Evolutionary conservation across 176 grass and related monocot genomes (phyloP).

Genomic region (Oryza coarctata): DNA sequence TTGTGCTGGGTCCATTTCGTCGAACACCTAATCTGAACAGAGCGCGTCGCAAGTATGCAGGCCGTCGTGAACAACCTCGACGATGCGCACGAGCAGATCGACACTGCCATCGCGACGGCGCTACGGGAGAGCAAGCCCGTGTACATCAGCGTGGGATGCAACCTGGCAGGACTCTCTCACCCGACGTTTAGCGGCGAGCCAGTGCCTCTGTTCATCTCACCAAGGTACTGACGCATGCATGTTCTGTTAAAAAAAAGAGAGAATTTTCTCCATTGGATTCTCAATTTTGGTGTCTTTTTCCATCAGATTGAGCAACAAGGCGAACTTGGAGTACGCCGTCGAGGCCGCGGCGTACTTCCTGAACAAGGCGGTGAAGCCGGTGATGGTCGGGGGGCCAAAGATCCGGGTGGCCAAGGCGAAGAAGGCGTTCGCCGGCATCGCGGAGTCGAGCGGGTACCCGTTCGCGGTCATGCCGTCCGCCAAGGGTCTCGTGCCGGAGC

Average conservation of each 20-base stretch:
- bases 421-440: conserved; percentile 48
- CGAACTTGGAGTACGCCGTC: conserved; percentile 59
- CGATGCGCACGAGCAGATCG: conserved; percentile 75
- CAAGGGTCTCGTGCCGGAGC: conserved; percentile 67
- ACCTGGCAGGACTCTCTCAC: conserved; percentile 59
- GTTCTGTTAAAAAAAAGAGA: neutral
- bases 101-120: conserved; percentile 77
- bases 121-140: conserved; percentile 73
- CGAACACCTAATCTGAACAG: conserved; percentile 1
- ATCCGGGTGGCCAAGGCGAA: conserved; percentile 63
- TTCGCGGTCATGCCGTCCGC: conserved; percentile 70
- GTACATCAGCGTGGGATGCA: conserved; percentile 79
- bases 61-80: conserved; percentile 70
- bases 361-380: conserved; percentile 67
- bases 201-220: conserved; percentile 67
- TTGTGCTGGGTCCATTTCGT: neutral
- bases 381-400: conserved; percentile 66
- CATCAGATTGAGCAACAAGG: conserved; percentile 63
- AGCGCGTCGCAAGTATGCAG: conserved; percentile 2
- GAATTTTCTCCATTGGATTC: neutral
- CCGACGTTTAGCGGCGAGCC: conserved; percentile 61
- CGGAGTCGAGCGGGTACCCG: conserved; percentile 54
- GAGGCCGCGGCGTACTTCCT: conserved; percentile 52
- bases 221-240: conserved; percentile 46
- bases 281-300: neutral